Evolutionary conservation across 2,329 filamentous ascomycete species (phyloP).

Genomic region (Macrophomina pseudophaseolina): DNA sequence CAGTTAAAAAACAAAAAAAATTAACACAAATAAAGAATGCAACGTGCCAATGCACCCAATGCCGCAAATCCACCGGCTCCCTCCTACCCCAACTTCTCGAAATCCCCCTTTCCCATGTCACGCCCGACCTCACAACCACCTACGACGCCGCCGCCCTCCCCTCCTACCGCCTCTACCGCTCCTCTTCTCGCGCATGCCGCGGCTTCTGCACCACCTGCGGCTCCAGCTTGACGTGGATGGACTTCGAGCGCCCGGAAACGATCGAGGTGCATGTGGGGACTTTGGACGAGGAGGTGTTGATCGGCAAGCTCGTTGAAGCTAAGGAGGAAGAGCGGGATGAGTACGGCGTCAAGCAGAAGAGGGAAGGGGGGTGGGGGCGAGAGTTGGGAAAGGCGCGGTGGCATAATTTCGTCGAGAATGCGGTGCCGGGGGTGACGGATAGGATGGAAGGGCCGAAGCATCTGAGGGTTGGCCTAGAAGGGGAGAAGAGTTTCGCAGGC

Average conservation of each 20-base stretch:
- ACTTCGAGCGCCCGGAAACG: slow-evolving; percentile 26
- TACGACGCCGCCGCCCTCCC: slow-evolving; percentile 20
- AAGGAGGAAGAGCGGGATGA: slow-evolving; percentile 34
- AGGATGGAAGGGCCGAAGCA: slow-evolving; percentile 33
- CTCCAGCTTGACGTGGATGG: slow-evolving; percentile 32
- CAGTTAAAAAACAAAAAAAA: too few relatives aligned
- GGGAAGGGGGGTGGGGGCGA: slow-evolving; percentile 33
- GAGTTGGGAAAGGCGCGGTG: slow-evolving; percentile 31
- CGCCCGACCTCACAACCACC: slow-evolving; percentile 28
- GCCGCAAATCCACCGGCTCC: slow-evolving; percentile 35
- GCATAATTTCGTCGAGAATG: slow-evolving; percentile 36
- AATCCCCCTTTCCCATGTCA: slow-evolving; percentile 30
- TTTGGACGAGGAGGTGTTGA: slow-evolving; percentile 36
- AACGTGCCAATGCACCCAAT: slow-evolving; percentile 39
- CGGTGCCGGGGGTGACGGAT: slow-evolving; percentile 36
- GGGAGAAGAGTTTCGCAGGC: slow-evolving; percentile 31
- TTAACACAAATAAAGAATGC: slow-evolving; percentile 31
- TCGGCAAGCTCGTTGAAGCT: slow-evolving; percentile 30
- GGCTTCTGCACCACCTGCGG: slow-evolving; percentile 37
- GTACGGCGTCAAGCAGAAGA: slow-evolving; percentile 32
- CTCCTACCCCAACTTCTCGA: slow-evolving; percentile 34
- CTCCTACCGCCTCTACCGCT: slow-evolving; percentile 34
- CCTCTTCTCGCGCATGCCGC: slow-evolving; percentile 29
- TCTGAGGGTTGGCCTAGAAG: slow-evolving; percentile 26
- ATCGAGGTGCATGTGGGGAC: slow-evolving; percentile 35